These are phyloP conservation scores for Rhynchosporium agropyri DNA, from an alignment of 2,329 filamentous ascomycete genomes.

Conservation along the genomic window DNA sequence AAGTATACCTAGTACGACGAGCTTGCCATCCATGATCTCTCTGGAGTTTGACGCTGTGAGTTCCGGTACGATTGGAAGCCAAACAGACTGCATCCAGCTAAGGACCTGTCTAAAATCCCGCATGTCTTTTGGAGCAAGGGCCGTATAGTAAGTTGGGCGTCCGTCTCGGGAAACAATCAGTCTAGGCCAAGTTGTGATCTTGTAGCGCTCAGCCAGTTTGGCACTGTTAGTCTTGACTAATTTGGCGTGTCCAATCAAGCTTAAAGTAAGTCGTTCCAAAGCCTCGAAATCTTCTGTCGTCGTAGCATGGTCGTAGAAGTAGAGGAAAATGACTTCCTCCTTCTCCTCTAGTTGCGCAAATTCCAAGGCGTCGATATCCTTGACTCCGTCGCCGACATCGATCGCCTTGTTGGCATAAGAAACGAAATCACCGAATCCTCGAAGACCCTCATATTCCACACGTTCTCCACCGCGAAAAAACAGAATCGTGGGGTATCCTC, in stretches of 20 bases:
- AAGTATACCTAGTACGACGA: constrained; percentile 90
- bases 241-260: constrained; percentile 86
- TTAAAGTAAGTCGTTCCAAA: constrained; percentile 82
- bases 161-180: constrained; percentile 87
- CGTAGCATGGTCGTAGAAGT: constrained; percentile 96
- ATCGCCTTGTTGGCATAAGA: constrained; percentile 85
- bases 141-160: constrained; percentile 86
- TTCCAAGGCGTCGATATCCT: constrained; percentile 73
- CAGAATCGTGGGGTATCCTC: constrained; percentile 83
- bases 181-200: constrained; percentile 96
- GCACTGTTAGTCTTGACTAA: constrained; percentile 88
- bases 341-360: constrained; percentile 87
- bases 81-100: constrained; percentile 93
- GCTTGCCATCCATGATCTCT: constrained; percentile 92
- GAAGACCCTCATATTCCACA: constrained; percentile 89
- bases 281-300: constrained; percentile 90
- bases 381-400: constrained; percentile 73
- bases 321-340: constrained; percentile 94
- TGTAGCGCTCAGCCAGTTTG: constrained; percentile 77
- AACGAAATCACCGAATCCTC: constrained; percentile 88
- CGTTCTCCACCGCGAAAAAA: constrained; percentile 93
- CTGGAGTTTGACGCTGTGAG: constrained; percentile 87
- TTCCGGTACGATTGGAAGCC: constrained; percentile 94
- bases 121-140: constrained; percentile 88
- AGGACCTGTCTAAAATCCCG: constrained; percentile 80